Conservation (phyloP, 164 flowering plant species). For the Taxillus chinensis region DNA sequence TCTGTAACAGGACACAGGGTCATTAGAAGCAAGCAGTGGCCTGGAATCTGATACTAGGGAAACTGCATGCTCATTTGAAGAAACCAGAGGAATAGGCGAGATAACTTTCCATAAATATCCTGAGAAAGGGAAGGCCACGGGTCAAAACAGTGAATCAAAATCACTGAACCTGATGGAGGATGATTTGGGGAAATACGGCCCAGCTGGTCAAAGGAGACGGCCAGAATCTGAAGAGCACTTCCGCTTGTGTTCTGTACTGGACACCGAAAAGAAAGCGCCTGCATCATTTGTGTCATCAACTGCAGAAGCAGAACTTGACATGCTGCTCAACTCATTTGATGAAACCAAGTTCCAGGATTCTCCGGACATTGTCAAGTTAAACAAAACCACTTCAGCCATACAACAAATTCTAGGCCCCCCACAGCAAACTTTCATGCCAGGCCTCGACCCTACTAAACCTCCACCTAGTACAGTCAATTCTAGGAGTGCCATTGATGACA, state of each 20-base stretch:
- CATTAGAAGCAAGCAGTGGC: slow-evolving; percentile 7
- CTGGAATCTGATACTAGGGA: slow-evolving; percentile 14
- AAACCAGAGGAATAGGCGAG: slow-evolving; percentile 7
- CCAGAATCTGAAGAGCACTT: slow-evolving; percentile 8
- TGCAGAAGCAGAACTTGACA: slow-evolving; percentile 67
- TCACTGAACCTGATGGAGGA: slow-evolving; percentile 1
- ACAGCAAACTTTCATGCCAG: slow-evolving; percentile 11
- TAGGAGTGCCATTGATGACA: slow-evolving; percentile 42
- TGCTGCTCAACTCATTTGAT: slow-evolving; percentile 55
- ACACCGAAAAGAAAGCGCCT: slow-evolving; percentile 10
- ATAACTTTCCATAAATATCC: neutral
- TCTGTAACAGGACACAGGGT: slow-evolving; percentile 6
- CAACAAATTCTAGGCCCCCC: slow-evolving; percentile 7
- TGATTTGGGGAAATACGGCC: slow-evolving; percentile 2
- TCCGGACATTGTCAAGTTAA: slow-evolving; percentile 8
- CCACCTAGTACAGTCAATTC: slow-evolving; percentile 11
- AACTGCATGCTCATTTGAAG: slow-evolving; percentile 3
- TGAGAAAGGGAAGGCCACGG: slow-evolving; percentile 3
- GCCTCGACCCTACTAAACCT: slow-evolving; percentile 7
- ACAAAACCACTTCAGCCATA: neutral
- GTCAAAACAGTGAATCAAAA: neutral
- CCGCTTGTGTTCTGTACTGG: slow-evolving; percentile 6
- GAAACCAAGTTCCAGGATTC: slow-evolving; percentile 28
- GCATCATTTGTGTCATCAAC: slow-evolving; percentile 33
- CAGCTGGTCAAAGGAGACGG: slow-evolving; percentile 7